Conservation (phyloP, 345 rosid species). For the Heritiera fomes region DNA sequence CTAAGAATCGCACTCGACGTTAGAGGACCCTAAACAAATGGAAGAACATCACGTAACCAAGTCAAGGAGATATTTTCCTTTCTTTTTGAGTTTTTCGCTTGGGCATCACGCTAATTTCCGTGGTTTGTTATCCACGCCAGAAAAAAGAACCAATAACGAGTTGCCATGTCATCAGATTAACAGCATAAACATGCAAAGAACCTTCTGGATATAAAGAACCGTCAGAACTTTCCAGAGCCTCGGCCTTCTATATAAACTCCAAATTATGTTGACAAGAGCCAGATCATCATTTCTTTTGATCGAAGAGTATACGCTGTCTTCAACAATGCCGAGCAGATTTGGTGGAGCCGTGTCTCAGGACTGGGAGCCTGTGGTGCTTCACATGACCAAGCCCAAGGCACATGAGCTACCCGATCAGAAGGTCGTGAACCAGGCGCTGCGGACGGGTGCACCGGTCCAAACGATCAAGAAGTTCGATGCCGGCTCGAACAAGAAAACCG, state of each 20-base stretch:
- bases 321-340: constrained; percentile 62
- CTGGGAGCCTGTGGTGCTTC: constrained; percentile 83
- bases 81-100: background rate
- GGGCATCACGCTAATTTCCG: constrained; percentile 5
- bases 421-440: constrained; percentile 70
- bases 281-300: background rate
- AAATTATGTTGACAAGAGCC: background rate
- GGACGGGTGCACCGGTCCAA: constrained; percentile 59
- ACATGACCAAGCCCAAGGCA: constrained; percentile 55
- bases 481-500: constrained; percentile 65
- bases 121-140: constrained; percentile 18
- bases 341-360: constrained; percentile 68
- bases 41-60: background rate
- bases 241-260: constrained; percentile 15
- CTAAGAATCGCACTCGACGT: background rate
- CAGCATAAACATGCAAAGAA: constrained; percentile 2
- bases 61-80: background rate
- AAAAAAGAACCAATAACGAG: background rate
- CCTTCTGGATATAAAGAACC: background rate
- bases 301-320: background rate
- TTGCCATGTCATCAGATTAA: constrained; percentile 11
- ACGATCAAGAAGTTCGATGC: constrained; percentile 67
- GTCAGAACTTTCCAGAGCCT: constrained; percentile 45
- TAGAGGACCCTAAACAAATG: background rate
- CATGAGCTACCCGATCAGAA: constrained; percentile 66